A percentile compares a stretch with the other conserved stretches of the same genome.
phyloP scores from a whole-genome alignment of 768 basidiomycete species.

The Suillus ampliporus region DNA sequence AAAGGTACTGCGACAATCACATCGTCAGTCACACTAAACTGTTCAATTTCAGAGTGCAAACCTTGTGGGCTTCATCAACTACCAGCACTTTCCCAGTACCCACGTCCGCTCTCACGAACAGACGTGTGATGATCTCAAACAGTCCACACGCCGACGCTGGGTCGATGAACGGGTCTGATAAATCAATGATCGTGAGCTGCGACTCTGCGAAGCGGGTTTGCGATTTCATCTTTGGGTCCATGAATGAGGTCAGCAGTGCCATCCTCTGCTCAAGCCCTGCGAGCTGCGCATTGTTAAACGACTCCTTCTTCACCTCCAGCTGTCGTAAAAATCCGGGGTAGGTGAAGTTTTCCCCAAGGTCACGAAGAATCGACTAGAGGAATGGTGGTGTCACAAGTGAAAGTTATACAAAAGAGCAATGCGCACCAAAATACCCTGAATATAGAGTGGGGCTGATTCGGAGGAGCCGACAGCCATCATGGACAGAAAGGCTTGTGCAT shows the following conservation, averaged over 20 bases:
- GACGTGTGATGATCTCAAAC: slow-evolving; percentile 70
- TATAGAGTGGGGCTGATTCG: slow-evolving; percentile 68
- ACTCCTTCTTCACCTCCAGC: slow-evolving; percentile 51
- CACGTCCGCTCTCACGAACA: slow-evolving; percentile 66
- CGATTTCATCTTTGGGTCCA: slow-evolving; percentile 47
- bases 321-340: slow-evolving; percentile 54
- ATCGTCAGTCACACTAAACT: slow-evolving; percentile 1
- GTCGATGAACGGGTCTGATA: slow-evolving; percentile 79
- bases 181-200: slow-evolving; percentile 68
- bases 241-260: slow-evolving; percentile 62
- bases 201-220: slow-evolving; percentile 56
- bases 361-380: slow-evolving; percentile 63
- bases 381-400: slow-evolving; percentile 5
- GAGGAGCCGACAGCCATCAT: slow-evolving; percentile 76
- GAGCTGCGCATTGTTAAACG: slow-evolving; percentile 62
- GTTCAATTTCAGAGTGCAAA: slow-evolving; percentile 22
- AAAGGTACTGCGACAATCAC: slow-evolving; percentile 57
- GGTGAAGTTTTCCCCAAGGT: slow-evolving; percentile 63
- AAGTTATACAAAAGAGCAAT: neutral
- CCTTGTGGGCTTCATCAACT: slow-evolving; percentile 81
- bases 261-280: slow-evolving; percentile 67
- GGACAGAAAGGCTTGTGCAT: slow-evolving; percentile 69
- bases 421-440: slow-evolving; percentile 69
- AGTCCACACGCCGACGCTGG: slow-evolving; percentile 67
- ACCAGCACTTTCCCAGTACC: slow-evolving; percentile 71